phyloP scores from a whole-genome alignment of 768 basidiomycete genomes.

The Hortiboletus flavorubellus region DNA sequence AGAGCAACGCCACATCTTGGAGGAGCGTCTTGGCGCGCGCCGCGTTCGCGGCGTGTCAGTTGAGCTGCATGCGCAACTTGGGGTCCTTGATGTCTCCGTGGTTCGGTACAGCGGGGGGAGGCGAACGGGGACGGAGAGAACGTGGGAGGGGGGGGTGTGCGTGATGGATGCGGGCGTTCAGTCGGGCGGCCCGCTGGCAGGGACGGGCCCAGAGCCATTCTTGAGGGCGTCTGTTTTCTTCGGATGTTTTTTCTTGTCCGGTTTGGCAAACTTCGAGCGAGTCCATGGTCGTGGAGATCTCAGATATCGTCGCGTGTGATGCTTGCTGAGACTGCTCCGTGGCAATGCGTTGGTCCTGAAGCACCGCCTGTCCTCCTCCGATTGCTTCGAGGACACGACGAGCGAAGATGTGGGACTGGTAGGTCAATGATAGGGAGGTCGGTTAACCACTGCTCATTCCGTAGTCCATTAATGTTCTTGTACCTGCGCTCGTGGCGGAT shows the following conservation, averaged over 20 bases:
- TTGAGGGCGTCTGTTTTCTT: slow-evolving; percentile 22
- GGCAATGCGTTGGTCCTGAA: too few relatives aligned
- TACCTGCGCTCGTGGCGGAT: too few relatives aligned
- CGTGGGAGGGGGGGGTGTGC: slow-evolving; percentile 57
- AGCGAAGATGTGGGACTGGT: too few relatives aligned
- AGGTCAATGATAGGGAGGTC: too few relatives aligned
- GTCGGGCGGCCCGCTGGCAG: slow-evolving; percentile 32
- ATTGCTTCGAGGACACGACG: too few relatives aligned
- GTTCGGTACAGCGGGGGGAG: slow-evolving; percentile 43
- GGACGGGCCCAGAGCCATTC: too few relatives aligned
- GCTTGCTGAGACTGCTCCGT: too few relatives aligned
- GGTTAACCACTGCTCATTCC: too few relatives aligned
- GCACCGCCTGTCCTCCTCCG: too few relatives aligned
- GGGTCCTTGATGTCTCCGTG: slow-evolving; percentile 67
- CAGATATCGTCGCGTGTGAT: too few relatives aligned
- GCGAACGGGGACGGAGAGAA: slow-evolving; percentile 55
- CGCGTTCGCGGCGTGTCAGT: slow-evolving; percentile 56
- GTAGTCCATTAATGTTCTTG: too few relatives aligned
- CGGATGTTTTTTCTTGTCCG: background rate
- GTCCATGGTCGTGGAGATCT: slow-evolving; percentile 23
- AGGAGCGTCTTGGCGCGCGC: slow-evolving; percentile 59
- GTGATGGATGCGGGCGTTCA: slow-evolving; percentile 56
- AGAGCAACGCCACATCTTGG: slow-evolving; percentile 70
- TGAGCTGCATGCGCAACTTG: slow-evolving; percentile 70
- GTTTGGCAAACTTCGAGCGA: slow-evolving; percentile 46